Percentiles rank a stretch among this genome's conserved stretches.
phyloP scores from a whole-genome alignment of 2,329 filamentous ascomycete species.

The Paraphoma chrysanthemicola region DNA sequence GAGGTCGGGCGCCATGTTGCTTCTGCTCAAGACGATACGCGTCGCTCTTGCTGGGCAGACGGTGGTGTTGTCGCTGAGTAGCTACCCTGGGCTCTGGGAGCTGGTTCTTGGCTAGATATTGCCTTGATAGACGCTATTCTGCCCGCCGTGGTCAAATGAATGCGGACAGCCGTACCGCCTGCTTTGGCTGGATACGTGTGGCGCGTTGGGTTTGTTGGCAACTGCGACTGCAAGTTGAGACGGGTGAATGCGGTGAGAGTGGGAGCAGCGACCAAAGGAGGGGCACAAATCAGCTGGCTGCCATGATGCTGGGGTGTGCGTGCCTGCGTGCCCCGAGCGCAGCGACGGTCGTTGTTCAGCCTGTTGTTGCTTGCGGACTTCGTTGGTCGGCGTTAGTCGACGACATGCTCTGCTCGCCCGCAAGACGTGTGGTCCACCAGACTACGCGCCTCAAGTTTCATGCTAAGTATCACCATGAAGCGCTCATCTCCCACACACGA shows the following conservation, averaged over 20 bases:
- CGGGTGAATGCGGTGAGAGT: neutral
- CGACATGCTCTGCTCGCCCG: conserved; percentile 9
- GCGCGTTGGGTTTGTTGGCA: neutral
- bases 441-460: conserved; percentile 12
- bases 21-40: neutral
- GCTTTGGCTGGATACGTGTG: neutral
- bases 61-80: conserved; percentile 1
- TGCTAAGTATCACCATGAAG: conserved; percentile 23
- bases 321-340: neutral
- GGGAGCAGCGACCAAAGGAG: conserved; percentile 24
- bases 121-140: too few species aligned
- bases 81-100: too few species aligned
- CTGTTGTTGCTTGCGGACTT: neutral
- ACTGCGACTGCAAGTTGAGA: neutral
- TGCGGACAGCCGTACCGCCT: too few species aligned
- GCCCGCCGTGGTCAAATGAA: neutral
- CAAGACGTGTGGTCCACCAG: conserved; percentile 23
- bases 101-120: too few species aligned
- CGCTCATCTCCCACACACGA: conserved; percentile 23
- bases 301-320: neutral
- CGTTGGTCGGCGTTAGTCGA: conserved; percentile 22
- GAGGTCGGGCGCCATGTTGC: conserved; percentile 57
- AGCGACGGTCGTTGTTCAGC: conserved; percentile 5
- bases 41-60: conserved; percentile 1
- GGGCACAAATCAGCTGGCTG: conserved; percentile 21